Evolutionary conservation across 139 green algal species (phyloP).

Genomic region (Chlamydomonas urium): DNA sequence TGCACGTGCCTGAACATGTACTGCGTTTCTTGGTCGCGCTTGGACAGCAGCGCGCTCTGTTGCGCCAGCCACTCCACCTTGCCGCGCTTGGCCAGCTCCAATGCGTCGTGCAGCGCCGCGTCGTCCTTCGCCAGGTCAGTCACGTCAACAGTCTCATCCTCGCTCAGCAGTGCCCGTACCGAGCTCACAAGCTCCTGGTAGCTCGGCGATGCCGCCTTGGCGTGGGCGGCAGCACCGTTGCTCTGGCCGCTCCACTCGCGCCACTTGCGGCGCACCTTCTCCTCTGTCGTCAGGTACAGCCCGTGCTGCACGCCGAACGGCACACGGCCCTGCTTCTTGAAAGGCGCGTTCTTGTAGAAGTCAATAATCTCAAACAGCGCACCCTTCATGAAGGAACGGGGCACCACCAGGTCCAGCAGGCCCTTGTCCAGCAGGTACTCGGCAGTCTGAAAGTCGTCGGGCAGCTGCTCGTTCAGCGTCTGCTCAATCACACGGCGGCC

Average conservation of each 20-base stretch:
- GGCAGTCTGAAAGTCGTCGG: constrained; percentile 63
- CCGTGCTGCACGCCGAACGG: constrained; percentile 56
- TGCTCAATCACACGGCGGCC: constrained; percentile 63
- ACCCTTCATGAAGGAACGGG: constrained; percentile 57
- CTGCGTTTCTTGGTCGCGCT: neutral
- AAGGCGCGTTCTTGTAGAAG: constrained; percentile 58
- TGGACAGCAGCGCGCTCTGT: constrained; percentile 4
- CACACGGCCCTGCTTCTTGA: constrained; percentile 46
- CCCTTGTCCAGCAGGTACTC: constrained; percentile 63
- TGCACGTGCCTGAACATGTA: constrained; percentile 12
- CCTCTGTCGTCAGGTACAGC: constrained; percentile 42
- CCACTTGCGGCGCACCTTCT: constrained; percentile 27
- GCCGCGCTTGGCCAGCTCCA: constrained; percentile 20
- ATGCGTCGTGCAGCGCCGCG: constrained; percentile 1
- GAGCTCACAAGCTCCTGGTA: constrained; percentile 36
- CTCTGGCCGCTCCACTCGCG: neutral
- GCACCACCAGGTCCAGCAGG: constrained; percentile 59
- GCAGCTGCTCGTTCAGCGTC: constrained; percentile 56
- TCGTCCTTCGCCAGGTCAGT: constrained; percentile 11
- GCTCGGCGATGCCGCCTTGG: constrained; percentile 3
- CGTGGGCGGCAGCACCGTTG: constrained; percentile 4
- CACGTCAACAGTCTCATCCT: constrained; percentile 5
- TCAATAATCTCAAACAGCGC: constrained; percentile 61
- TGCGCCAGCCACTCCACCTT: constrained; percentile 22
- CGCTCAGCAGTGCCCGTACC: constrained; percentile 10